phyloP scores from a whole-genome alignment of 441 rosid genomes.

The Gossypium schwendimanii region DNA sequence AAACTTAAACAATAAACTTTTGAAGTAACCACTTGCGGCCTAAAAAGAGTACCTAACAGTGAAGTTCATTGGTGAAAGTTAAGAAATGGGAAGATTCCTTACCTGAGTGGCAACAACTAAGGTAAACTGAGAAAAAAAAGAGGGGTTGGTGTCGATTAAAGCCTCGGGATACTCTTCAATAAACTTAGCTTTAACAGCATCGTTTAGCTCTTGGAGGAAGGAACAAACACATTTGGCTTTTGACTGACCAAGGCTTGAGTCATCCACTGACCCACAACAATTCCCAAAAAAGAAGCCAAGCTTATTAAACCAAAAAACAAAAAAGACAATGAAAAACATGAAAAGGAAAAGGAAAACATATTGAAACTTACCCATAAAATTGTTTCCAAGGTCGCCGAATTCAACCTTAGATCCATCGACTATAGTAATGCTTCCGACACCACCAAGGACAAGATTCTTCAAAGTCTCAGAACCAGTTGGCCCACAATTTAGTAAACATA shows the following conservation, averaged over 20 bases:
- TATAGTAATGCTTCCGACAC: slow-evolving; percentile 83
- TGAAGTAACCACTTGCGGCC: not conserved
- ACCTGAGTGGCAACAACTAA: slow-evolving; percentile 92
- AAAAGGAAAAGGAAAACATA: slow-evolving; percentile 3
- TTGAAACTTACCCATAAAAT: slow-evolving; percentile 63
- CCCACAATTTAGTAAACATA: slow-evolving; percentile 89
- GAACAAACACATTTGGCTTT: slow-evolving; percentile 82
- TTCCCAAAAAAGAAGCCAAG: slow-evolving; percentile 15
- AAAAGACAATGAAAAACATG: not conserved
- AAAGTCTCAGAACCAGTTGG: slow-evolving; percentile 91
- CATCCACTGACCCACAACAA: slow-evolving; percentile 54
- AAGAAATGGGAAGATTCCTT: not conserved
- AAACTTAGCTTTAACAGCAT: slow-evolving; percentile 75
- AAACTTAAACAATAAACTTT: not conserved
- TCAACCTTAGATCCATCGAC: slow-evolving; percentile 89
- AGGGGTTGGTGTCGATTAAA: slow-evolving; percentile 51
- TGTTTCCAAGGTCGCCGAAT: slow-evolving; percentile 85
- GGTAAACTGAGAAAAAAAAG: slow-evolving; percentile 85
- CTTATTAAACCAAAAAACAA: not conserved
- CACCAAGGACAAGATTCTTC: slow-evolving; percentile 92
- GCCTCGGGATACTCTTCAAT: slow-evolving; percentile 67
- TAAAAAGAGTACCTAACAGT: not conserved
- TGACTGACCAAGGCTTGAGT: slow-evolving; percentile 64
- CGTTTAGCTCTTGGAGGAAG: slow-evolving; percentile 89
- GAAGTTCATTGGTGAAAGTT: slow-evolving; percentile 2